Evolutionary conservation across 139 green algal genomes (phyloP), one percentile per base, ranked within the genome.

Genomic region (Volvox africanus): DNA sequence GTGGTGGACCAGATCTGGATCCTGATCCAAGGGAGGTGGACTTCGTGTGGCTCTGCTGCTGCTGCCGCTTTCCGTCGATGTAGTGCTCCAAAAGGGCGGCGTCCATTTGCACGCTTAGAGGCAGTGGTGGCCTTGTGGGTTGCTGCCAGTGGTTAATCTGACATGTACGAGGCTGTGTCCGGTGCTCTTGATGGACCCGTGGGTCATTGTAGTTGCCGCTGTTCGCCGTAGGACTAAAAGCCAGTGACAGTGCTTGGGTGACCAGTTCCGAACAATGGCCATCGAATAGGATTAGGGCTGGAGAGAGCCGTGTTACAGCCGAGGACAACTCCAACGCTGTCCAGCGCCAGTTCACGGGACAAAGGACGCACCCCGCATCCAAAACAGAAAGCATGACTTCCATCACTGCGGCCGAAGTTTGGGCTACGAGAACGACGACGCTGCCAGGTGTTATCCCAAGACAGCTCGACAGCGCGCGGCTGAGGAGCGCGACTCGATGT

Each of bases 281-380:
- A 67, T 95, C 92, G 13, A 65, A 83, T 0, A 95, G 36, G 21
- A 95, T 81, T 21, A 92, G 0, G 0, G 28, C 22, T 0, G 94
- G 93, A 37, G 84, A 83, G 37, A 94, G 92, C 2, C 93, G 91
- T 0, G 91, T 32, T 18, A 96, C 33, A 0, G 94, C 96, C 28
- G 93, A 82, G 36, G 89, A 91, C 18, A 95, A 62, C 77, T 97
- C 96, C 9, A 55, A 21, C 1, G 55, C 32, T 26, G 91, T 94
- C 96, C 95, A 98, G 24, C 97, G 94, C 89, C 86, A 93, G 93
- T 99, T 99, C 19, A 98, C 77, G 0, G 97, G 97, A 17, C 89
- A 96, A 1, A 93, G 91, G 2, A 98, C 88, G n/a, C 79, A 92
- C 18, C 96, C 97, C 9, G 92, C 91, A n/a, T 96, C 95, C 0